Percentiles rank a stretch among this genome's conserved stretches.
Evolutionary conservation across 2,329 filamentous ascomycete genomes (phyloP).

Genomic region (Scedosporium apiospermum): DNA sequence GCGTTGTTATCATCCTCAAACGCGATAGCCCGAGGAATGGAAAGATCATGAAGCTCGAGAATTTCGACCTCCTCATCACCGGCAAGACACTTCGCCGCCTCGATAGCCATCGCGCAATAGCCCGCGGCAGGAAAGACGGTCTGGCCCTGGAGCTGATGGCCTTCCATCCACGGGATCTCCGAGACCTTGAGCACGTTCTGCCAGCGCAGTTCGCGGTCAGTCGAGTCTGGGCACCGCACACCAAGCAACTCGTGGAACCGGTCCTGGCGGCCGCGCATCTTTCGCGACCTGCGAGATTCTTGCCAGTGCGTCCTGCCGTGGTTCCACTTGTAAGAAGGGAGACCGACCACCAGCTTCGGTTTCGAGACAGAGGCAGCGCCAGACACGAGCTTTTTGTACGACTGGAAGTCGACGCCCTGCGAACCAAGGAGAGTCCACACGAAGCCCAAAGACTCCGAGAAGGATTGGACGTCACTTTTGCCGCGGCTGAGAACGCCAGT

Average conservation of each 20-base stretch:
- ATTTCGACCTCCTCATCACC: not conserved
- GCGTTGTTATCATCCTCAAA: not conserved
- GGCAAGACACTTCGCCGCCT: constrained; percentile 30
- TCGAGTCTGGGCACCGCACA: constrained; percentile 32
- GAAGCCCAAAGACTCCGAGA: constrained; percentile 9
- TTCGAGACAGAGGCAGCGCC: not conserved
- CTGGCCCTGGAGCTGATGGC: not conserved
- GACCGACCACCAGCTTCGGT: constrained; percentile 19
- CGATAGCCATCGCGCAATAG: constrained; percentile 39
- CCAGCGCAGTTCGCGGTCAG: constrained; percentile 36
- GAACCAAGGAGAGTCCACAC: constrained; percentile 12
- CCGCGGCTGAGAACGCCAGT: constrained; percentile 12
- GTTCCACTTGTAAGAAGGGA: constrained; percentile 47
- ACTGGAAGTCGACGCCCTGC: constrained; percentile 16
- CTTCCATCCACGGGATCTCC: constrained; percentile 39
- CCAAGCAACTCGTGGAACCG: constrained; percentile 27
- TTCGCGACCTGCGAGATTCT: constrained; percentile 34
- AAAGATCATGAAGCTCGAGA: not conserved
- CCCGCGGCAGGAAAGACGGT: constrained; percentile 39
- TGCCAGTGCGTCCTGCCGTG: constrained; percentile 43
- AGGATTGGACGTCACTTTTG: constrained; percentile 31
- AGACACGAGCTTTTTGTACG: constrained; percentile 9
- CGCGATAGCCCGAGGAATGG: not conserved
- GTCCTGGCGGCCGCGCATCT: constrained; percentile 2
- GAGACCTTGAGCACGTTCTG: constrained; percentile 36